Percentiles rank a stretch among this genome's conserved stretches.
phyloP scores from a whole-genome alignment of 2,329 filamentous ascomycete genomes.

The Ceratocystis albifundus region DNA sequence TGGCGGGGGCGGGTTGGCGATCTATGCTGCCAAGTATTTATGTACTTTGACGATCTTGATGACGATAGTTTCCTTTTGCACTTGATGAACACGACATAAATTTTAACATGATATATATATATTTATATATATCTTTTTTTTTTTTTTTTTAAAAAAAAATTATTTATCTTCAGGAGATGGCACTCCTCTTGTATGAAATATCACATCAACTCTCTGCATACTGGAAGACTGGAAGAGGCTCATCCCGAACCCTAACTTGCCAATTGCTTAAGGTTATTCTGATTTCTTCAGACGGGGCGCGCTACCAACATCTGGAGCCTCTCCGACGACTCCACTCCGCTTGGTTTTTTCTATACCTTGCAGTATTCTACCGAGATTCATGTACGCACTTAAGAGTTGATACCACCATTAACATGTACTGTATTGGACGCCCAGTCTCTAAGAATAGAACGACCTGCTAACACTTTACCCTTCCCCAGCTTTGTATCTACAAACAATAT shows the following conservation, averaged over 20 bases:
- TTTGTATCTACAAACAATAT: constrained; percentile 3
- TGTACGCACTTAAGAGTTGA: not conserved
- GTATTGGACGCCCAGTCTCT: not conserved
- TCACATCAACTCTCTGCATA: not conserved
- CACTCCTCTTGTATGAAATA: too few species aligned
- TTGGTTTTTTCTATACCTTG: not conserved
- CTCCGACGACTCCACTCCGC: constrained; percentile 13
- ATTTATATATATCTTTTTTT: too few species aligned
- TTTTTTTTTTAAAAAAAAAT: not conserved
- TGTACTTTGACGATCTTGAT: constrained; percentile 14
- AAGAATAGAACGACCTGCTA: not conserved
- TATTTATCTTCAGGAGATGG: too few species aligned
- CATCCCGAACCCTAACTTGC: not conserved
- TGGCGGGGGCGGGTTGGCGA: not conserved
- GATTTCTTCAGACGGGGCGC: not conserved
- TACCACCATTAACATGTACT: not conserved
- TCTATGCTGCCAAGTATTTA: not conserved
- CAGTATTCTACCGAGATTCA: not conserved
- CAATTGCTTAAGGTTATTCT: constrained; percentile 3
- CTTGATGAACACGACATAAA: constrained; percentile 1
- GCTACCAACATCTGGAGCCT: constrained; percentile 13
- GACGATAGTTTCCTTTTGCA: constrained; percentile 3
- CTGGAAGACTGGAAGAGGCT: not conserved
- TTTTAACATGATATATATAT: not conserved
- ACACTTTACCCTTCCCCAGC: not conserved